A percentile compares a stretch with the other conserved stretches of the same genome.
phyloP scores from a whole-genome alignment of 371 early-diverging fungal species.

The Rhizopus microsporus region DNA sequence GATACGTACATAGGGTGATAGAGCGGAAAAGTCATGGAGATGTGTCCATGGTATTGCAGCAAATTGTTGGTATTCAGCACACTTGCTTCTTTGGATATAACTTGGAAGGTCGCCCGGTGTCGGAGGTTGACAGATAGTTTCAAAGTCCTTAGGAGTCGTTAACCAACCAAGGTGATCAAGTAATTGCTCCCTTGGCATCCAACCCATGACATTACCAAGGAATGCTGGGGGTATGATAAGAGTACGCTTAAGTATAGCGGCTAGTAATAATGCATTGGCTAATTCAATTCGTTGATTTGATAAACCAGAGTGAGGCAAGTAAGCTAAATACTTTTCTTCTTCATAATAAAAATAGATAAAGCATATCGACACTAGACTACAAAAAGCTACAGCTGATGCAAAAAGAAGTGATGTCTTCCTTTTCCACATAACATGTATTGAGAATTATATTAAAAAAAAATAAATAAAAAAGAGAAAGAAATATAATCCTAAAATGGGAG shows the following conservation, averaged over 20 bases:
- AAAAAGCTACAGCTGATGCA: not conserved
- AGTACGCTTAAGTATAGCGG: constrained; percentile 53
- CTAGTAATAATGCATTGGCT: constrained; percentile 56
- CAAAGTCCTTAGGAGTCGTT: constrained; percentile 32
- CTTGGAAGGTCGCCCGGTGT: constrained; percentile 12
- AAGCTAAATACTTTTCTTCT: constrained; percentile 49
- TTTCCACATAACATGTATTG: constrained; percentile 4
- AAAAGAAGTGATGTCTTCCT: constrained; percentile 2
- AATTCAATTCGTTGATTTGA: constrained; percentile 62
- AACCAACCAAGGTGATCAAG: constrained; percentile 39
- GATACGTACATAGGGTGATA: constrained; percentile 32
- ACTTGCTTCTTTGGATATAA: constrained; percentile 23
- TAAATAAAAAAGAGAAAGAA: constrained; percentile 8
- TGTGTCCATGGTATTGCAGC: constrained; percentile 45
- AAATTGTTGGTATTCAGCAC: constrained; percentile 33
- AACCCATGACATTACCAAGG: constrained; percentile 42
- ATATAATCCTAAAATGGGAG: constrained; percentile 1
- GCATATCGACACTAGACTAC: not conserved
- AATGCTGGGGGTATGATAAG: constrained; percentile 59
- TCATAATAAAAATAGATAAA: constrained; percentile 1
- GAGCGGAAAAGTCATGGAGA: constrained; percentile 32
- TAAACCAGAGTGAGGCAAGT: constrained; percentile 63
- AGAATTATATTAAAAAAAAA: not conserved
- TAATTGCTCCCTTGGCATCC: constrained; percentile 44
- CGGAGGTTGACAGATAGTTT: constrained; percentile 21